These are phyloP conservation scores for Psidium friedrichsthalianum DNA, from an alignment of 345 rosid genomes.

Conservation along the genomic window DNA sequence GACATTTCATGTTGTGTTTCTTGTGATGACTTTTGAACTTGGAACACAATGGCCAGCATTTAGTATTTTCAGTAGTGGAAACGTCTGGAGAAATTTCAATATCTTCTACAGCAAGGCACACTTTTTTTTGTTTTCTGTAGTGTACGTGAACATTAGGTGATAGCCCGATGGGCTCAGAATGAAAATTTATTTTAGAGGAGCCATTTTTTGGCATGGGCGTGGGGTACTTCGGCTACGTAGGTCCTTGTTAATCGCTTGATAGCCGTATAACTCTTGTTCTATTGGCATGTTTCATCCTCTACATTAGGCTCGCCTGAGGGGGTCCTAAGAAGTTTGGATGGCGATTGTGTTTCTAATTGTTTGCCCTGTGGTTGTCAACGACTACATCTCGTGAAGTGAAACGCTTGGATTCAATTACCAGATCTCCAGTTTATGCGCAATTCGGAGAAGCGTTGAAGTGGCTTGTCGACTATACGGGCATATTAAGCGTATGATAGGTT, in stretches of 20 bases:
- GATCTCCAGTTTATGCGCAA: conserved; percentile 93
- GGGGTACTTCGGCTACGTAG: neutral
- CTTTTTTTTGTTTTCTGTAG: neutral
- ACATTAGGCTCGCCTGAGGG: neutral
- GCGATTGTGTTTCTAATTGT: neutral
- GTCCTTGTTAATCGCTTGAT: neutral
- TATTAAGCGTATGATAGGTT: conserved; percentile 85
- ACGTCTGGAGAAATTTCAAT: too few species aligned
- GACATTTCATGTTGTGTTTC: too few species aligned
- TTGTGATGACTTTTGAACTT: too few species aligned
- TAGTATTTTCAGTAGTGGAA: too few species aligned
- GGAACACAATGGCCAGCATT: too few species aligned
- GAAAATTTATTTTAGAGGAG: neutral
- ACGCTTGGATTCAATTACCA: conserved; percentile 80
- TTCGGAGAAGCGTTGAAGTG: conserved; percentile 95
- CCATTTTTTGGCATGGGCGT: neutral
- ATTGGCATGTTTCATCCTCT: neutral
- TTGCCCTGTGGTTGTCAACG: conserved; percentile 14
- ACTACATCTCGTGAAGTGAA: conserved; percentile 91
- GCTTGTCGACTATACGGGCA: conserved; percentile 80
- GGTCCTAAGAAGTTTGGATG: neutral
- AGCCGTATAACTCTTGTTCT: neutral
- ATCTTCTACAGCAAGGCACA: neutral
- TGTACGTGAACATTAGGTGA: neutral
- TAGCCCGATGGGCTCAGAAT: neutral